Percentiles rank a stretch among this genome's conserved stretches.
Evolutionary conservation across 176 grass and related monocot species (phyloP).

Genomic region (Zizania latifolia): DNA sequence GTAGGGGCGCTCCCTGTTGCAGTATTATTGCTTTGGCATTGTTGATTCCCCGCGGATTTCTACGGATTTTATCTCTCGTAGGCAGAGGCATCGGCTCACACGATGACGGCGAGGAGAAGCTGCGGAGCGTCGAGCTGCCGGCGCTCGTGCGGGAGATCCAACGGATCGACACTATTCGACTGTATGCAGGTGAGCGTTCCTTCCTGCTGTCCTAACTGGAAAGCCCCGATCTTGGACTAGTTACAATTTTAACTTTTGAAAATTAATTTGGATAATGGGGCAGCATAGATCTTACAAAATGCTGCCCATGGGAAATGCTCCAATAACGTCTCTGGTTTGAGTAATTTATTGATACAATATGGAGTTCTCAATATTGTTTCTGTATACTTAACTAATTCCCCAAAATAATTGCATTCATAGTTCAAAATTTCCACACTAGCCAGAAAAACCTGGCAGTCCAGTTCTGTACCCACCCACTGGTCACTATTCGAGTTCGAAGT

Average conservation of each 20-base stretch:
- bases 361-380: neutral
- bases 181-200: constrained; percentile 49
- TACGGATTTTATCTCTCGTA: neutral
- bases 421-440: neutral
- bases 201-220: neutral
- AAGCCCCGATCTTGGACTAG: neutral
- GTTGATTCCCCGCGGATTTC: constrained; percentile 9
- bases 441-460: neutral
- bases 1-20: neutral
- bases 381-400: neutral
- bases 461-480: neutral
- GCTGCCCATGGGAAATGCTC: neutral
- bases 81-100: neutral
- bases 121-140: neutral
- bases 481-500: neutral
- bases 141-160: constrained; percentile 46
- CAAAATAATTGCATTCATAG: neutral
- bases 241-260: neutral
- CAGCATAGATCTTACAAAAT: neutral
- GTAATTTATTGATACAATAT: neutral
- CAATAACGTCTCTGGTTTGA: neutral
- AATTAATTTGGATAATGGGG: neutral
- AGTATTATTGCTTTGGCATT: neutral
- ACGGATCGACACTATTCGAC: constrained; percentile 56
- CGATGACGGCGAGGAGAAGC: neutral